Conservation (phyloP, 805 yeast genomes). For the Hanseniaspora nectarophila region DNA sequence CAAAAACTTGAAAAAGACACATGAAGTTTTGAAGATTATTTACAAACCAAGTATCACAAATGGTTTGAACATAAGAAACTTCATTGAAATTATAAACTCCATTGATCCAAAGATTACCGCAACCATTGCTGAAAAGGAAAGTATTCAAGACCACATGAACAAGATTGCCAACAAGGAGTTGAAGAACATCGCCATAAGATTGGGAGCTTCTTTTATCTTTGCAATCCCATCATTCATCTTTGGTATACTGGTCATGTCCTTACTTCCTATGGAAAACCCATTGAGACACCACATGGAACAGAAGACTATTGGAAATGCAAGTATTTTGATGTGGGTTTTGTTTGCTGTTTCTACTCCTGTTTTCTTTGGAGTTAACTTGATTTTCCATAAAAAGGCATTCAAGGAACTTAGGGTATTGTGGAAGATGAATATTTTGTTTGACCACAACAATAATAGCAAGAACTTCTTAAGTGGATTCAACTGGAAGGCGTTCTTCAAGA, state of each 20-base stretch:
- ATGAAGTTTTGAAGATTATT: conserved; percentile 49
- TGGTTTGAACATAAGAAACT: conserved; percentile 41
- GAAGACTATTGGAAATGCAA: conserved; percentile 29
- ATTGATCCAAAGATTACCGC: conserved; percentile 34
- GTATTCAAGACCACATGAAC: conserved; percentile 54
- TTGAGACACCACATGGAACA: conserved; percentile 31
- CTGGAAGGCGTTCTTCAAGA: conserved; percentile 22
- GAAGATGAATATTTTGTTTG: conserved; percentile 21
- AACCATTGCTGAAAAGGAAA: conserved; percentile 40
- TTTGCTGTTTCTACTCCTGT: conserved; percentile 59
- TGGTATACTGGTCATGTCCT: conserved; percentile 59
- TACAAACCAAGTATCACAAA: conserved; percentile 40
- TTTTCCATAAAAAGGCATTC: conserved; percentile 56
- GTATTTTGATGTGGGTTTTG: conserved; percentile 54
- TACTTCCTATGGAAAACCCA: conserved; percentile 33
- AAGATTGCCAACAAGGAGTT: conserved; percentile 40
- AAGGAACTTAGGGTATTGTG: conserved; percentile 49
- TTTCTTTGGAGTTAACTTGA: conserved; percentile 61
- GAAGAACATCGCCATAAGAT: conserved; percentile 34
- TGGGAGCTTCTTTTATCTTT: conserved; percentile 38
- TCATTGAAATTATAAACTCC: conserved; percentile 38
- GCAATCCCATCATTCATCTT: conserved; percentile 60
- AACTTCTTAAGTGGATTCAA: conserved; percentile 15
- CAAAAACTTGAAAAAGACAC: background rate
- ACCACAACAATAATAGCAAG: conserved; percentile 34